Conservation (phyloP, 164 flowering plant species). For the Magnolia officinalis region DNA sequence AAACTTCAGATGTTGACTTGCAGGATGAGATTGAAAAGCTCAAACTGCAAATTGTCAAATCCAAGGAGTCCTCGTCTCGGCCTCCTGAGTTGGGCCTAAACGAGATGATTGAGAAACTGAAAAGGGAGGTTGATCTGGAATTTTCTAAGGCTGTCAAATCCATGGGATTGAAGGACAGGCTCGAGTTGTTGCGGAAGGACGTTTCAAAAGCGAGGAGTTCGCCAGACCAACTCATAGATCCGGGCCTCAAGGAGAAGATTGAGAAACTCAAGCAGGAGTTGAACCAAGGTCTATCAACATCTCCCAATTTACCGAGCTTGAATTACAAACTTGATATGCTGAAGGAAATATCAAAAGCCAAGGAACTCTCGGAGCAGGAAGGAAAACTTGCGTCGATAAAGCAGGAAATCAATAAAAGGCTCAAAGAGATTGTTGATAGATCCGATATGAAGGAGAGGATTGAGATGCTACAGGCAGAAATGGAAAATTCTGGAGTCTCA, state of each 20-base stretch:
- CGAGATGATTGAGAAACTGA: constrained; percentile 61
- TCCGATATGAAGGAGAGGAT: constrained; percentile 49
- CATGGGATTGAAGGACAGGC: constrained; percentile 49
- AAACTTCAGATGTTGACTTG: constrained; percentile 36
- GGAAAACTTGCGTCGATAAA: constrained; percentile 31
- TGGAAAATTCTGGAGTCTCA: constrained; percentile 35
- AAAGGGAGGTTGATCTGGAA: constrained; percentile 61
- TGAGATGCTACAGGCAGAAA: constrained; percentile 42
- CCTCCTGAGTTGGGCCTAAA: constrained; percentile 38
- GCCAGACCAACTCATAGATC: constrained; percentile 28
- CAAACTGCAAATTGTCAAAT: constrained; percentile 49
- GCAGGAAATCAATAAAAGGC: constrained; percentile 49
- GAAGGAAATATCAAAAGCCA: constrained; percentile 52
- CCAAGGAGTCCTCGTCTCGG: constrained; percentile 44
- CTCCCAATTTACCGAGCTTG: constrained; percentile 64
- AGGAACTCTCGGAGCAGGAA: constrained; percentile 34
- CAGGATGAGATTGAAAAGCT: constrained; percentile 64
- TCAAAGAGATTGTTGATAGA: constrained; percentile 36
- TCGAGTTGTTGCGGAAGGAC: constrained; percentile 45
- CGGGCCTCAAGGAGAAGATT: constrained; percentile 40
- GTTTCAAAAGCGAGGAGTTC: constrained; percentile 40
- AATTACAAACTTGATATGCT: constrained; percentile 56
- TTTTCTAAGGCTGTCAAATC: constrained; percentile 54
- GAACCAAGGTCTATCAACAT: constrained; percentile 36
- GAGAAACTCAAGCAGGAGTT: constrained; percentile 52